Base-by-base conservation (phyloP, 1,284 basidiomycete genomes). In the Quambalaria eucalypti region DNA sequence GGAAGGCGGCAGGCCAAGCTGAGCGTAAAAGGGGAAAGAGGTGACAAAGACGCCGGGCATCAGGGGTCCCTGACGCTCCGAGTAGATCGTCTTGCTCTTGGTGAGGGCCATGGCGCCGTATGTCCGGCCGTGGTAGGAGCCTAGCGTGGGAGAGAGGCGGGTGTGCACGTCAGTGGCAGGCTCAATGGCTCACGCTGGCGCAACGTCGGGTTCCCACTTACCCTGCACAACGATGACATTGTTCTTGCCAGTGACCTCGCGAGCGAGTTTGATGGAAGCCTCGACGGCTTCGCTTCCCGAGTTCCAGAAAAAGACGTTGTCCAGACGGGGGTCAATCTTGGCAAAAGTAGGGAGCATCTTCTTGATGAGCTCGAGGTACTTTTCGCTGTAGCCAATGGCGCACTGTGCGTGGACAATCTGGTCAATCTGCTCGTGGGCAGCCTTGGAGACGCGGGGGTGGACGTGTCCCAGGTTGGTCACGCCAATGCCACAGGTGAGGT, bases 21-120 rank as follows among this genome's bases (percentile, higher is more conserved):
- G 87, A 76, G 95, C 88, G 87, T 90, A 96, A 80, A 86, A 96
- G 0, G 92, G 93, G 81, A 84, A 98, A 0, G 90, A 83, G 7
- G 85, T 82, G 0, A 84, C 80, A 78, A 85, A 90, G 5, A 87
- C 87, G 9, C 90, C 88, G 33, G 87, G 87, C 88, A 93, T 90
- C 48, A 90, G 77, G 4, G 88, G 88, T 31, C 83, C 83, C 57
- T 82, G 81, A 2, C 88, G 87, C 62, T 86, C 83, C 48, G 84
- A 86, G 76, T 92, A 96, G 53, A 88, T 80, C 0, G 90, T 95
- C 79, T 96, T 96, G 79, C 87, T 89, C 68, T 83, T 84, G 14
- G 90, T 93, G 28, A 95, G 79, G 1, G 85, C 86, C 83, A 90
- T 88, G 0, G 90, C 86, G 25, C 87, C 90, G 28, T 73, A 71